These are phyloP conservation scores for Agaricus sinodeliciosus DNA, from an alignment of 768 basidiomycete species.

Conservation along the genomic window DNA sequence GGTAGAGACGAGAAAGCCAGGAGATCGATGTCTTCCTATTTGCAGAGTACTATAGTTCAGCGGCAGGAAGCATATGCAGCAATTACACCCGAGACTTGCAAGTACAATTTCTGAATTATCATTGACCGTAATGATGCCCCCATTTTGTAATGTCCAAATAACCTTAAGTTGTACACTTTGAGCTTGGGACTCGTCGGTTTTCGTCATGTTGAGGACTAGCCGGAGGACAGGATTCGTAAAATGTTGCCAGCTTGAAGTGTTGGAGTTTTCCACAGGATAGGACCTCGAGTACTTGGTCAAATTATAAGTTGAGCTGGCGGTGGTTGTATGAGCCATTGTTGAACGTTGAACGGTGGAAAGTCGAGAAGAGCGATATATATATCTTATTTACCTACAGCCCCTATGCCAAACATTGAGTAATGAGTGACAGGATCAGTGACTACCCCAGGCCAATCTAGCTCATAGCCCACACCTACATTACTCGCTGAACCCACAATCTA, in stretches of 20 bases:
- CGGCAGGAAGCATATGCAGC: slow-evolving; percentile 7
- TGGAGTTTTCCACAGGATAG: slow-evolving; percentile 32
- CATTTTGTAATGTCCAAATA: slow-evolving; percentile 46
- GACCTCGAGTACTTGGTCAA: slow-evolving; percentile 66
- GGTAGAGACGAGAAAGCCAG: slow-evolving; percentile 53
- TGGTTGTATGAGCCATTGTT: slow-evolving; percentile 48
- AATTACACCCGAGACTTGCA: slow-evolving; percentile 35
- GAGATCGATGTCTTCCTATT: slow-evolving; percentile 73
- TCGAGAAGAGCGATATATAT: not conserved
- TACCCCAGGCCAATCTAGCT: no score
- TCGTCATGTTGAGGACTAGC: slow-evolving; percentile 56
- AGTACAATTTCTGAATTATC: slow-evolving; percentile 57
- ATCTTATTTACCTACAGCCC: not conserved
- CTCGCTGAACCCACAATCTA: not conserved
- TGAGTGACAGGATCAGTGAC: not conserved
- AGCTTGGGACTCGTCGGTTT: slow-evolving; percentile 39
- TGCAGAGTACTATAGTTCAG: not conserved
- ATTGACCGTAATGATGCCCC: slow-evolving; percentile 25
- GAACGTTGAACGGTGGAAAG: not conserved
- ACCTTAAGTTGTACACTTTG: slow-evolving; percentile 63
- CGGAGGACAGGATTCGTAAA: slow-evolving; percentile 64
- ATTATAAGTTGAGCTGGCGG: slow-evolving; percentile 48
- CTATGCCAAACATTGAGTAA: not conserved
- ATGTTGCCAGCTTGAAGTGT: slow-evolving; percentile 65
- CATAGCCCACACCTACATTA: no score